These are phyloP conservation scores for Paecilomyces niveus DNA, from an alignment of 2,329 filamentous ascomycete genomes.

Conservation along the genomic window DNA sequence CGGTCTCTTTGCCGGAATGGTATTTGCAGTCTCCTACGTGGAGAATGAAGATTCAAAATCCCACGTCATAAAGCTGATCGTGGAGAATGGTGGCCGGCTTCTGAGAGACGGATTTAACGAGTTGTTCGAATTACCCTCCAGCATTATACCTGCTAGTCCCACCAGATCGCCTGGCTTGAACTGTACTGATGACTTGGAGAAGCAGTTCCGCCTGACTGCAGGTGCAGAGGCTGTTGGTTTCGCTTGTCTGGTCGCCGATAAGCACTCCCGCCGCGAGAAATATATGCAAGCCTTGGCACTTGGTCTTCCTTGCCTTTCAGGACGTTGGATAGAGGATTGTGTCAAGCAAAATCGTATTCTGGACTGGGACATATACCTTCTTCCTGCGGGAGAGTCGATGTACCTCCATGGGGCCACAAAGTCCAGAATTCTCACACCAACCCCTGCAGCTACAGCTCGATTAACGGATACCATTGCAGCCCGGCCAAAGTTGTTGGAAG, in stretches of 20 bases:
- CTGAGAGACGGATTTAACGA: constrained; percentile 72
- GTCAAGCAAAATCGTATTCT: constrained; percentile 55
- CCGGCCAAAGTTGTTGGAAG: constrained; percentile 58
- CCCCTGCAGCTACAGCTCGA: constrained; percentile 50
- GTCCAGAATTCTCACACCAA: constrained; percentile 62
- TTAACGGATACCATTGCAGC: constrained; percentile 52
- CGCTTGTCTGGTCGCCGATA: constrained; percentile 76
- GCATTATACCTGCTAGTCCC: constrained; percentile 20
- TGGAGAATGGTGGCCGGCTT: constrained; percentile 63
- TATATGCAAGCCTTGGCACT: constrained; percentile 93
- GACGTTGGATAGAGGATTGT: constrained; percentile 73
- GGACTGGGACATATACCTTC: constrained; percentile 72
- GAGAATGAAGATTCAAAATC: constrained; percentile 51
- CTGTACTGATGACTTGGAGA: constrained; percentile 10
- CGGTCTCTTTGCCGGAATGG: constrained; percentile 70
- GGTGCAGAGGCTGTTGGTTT: constrained; percentile 59
- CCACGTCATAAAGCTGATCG: constrained; percentile 56
- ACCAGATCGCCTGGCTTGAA: constrained; percentile 16
- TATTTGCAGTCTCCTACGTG: constrained; percentile 73
- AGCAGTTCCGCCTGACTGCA: constrained; percentile 48
- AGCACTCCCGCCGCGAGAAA: constrained; percentile 78
- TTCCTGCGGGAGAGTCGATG: constrained; percentile 74
- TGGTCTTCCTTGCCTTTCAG: constrained; percentile 76
- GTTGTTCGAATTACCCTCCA: constrained; percentile 55
- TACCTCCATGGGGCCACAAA: constrained; percentile 70